A percentile compares a stretch with the other conserved stretches of the same genome.
Evolutionary conservation across 2,329 filamentous ascomycete species (phyloP).

Genomic region (Aspergillus pseudonomiae): DNA sequence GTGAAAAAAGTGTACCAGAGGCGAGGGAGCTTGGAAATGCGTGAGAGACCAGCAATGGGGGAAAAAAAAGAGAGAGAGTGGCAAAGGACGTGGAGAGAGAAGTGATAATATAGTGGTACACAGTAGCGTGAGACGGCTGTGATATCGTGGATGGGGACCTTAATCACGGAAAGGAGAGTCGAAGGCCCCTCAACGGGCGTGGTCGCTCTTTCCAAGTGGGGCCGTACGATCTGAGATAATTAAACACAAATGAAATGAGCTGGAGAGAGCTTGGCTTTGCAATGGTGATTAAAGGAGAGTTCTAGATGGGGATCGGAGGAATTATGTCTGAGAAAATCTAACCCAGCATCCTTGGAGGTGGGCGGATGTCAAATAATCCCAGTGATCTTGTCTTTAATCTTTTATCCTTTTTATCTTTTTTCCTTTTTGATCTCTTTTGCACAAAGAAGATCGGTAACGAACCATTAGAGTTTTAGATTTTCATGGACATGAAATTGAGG

Average conservation of each 20-base stretch:
- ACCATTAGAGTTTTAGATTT: background rate
- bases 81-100: constrained; percentile 11
- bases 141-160: background rate
- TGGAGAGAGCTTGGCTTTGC: constrained; percentile 1
- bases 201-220: constrained; percentile 18
- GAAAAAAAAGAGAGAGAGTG: constrained; percentile 20
- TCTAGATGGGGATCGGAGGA: background rate
- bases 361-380: background rate
- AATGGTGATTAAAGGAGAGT: background rate
- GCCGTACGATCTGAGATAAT: constrained; percentile 25
- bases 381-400: background rate
- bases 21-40: constrained; percentile 18
- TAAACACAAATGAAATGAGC: constrained; percentile 21
- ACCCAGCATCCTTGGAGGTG: background rate
- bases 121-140: constrained; percentile 12
- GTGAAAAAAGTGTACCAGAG: constrained; percentile 32
- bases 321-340: background rate
- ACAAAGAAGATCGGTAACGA: background rate
- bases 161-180: constrained; percentile 21
- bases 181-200: constrained; percentile 9
- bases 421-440: background rate
- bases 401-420: background rate
- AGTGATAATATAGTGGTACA: constrained; percentile 22
- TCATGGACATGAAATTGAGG: background rate
- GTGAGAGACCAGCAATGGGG: constrained; percentile 15